phyloP scores from a whole-genome alignment of 352 stramenopile genomes.

The Phytopythium cucurbitacearum region DNA sequence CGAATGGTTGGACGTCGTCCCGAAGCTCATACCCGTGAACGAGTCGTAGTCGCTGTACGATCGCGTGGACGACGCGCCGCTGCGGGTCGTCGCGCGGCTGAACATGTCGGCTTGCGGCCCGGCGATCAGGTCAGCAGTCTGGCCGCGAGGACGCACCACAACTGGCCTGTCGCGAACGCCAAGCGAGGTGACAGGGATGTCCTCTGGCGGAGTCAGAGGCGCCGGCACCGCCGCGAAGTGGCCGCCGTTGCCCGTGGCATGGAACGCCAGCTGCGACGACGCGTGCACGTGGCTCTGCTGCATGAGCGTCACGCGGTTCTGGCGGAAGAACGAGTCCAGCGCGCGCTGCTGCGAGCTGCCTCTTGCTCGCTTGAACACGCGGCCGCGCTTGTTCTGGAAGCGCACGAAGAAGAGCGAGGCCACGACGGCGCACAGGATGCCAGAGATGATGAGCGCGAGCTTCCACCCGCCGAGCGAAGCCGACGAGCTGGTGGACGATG shows the following conservation, averaged over 20 bases:
- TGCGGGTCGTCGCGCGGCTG: conserved; percentile 12
- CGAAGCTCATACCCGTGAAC: conserved; percentile 11
- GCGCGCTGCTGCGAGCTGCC: conserved; percentile 37
- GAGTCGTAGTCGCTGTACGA: conserved; percentile 24
- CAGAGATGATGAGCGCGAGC: conserved; percentile 39
- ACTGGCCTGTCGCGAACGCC: conserved; percentile 6
- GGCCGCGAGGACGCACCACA: background rate
- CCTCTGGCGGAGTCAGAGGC: conserved; percentile 25
- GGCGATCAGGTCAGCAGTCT: conserved; percentile 13
- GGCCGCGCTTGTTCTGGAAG: conserved; percentile 21
- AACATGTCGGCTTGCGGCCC: conserved; percentile 14
- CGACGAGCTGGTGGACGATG: conserved; percentile 11
- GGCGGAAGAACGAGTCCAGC: conserved; percentile 49
- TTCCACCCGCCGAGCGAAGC: conserved; percentile 26
- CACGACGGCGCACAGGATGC: conserved; percentile 38
- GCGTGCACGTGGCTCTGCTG: conserved; percentile 9
- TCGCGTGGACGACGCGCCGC: conserved; percentile 22
- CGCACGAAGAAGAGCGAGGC: conserved; percentile 60
- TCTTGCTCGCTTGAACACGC: conserved; percentile 18
- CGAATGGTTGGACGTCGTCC: conserved; percentile 1
- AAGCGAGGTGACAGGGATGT: conserved; percentile 27
- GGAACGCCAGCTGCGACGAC: conserved; percentile 11
- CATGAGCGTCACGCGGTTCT: conserved; percentile 35
- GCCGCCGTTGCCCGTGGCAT: conserved; percentile 4
- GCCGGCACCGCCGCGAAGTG: conserved; percentile 12